phyloP scores from a whole-genome alignment of 176 grass and related monocot species.

The Lolium multiflorum region DNA sequence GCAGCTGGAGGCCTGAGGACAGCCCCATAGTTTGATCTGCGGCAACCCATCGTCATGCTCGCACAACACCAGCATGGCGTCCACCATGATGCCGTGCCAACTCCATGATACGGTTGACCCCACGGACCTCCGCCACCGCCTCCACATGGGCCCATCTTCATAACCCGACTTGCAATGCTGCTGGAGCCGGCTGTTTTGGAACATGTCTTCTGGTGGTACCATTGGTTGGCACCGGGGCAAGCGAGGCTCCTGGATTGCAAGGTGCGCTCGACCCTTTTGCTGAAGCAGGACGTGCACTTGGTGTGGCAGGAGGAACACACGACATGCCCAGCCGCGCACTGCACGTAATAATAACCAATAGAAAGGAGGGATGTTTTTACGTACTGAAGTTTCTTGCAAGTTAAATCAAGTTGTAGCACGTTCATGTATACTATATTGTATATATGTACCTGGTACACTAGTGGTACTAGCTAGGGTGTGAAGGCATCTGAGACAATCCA shows the following conservation, averaged over 20 bases:
- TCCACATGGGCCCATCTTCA: not conserved
- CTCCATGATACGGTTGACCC: not conserved
- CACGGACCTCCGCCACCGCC: not conserved
- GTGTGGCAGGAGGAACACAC: not conserved
- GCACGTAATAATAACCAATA: not conserved
- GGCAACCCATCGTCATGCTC: no score
- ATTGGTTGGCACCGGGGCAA: no score
- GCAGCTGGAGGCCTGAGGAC: no score
- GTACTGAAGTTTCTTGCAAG: no score
- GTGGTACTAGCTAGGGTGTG: not conserved
- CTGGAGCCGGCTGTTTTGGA: not conserved
- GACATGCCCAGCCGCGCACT: not conserved
- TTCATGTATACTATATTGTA: no score
- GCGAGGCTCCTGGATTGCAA: no score
- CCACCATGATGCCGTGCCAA: not conserved
- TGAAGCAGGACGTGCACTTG: not conserved
- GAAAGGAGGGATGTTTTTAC: no score
- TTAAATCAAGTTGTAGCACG: no score
- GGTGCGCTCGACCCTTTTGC: no score
- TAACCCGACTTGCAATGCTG: not conserved
- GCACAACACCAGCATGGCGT: no score
- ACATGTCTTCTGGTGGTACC: no score
- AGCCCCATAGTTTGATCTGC: no score
- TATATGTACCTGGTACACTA: not conserved
- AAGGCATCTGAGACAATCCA: not conserved